A percentile compares a stretch with the other conserved stretches of the same genome.
These are phyloP conservation scores for Annona cherimola DNA, from an alignment of 164 flowering plant genomes.

Conservation along the genomic window DNA sequence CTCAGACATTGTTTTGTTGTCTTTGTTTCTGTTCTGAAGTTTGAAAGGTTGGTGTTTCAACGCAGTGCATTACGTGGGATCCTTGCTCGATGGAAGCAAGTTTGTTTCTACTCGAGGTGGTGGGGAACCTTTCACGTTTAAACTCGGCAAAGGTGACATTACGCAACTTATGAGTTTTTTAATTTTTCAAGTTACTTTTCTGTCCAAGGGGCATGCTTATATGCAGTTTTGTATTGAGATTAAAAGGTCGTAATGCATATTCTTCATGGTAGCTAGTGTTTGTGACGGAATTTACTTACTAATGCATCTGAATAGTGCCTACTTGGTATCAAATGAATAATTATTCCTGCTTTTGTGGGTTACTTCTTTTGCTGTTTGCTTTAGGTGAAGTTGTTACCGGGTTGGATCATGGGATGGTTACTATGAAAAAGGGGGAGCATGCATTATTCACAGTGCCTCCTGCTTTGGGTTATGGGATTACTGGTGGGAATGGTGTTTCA, in stretches of 20 bases:
- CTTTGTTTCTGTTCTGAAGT: neutral
- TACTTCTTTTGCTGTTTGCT: slow-evolving; percentile 7
- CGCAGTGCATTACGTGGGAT: slow-evolving; percentile 61
- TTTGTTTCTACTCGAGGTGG: slow-evolving; percentile 45
- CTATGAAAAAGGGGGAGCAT: slow-evolving; percentile 63
- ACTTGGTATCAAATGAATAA: neutral
- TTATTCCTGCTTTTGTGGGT: neutral
- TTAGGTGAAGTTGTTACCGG: slow-evolving; percentile 42
- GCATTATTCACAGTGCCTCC: slow-evolving; percentile 64
- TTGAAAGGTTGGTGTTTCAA: slow-evolving; percentile 1
- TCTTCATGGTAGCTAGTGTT: neutral
- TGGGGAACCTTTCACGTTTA: slow-evolving; percentile 38
- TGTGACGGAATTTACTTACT: neutral
- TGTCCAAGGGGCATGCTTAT: neutral
- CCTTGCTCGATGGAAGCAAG: slow-evolving; percentile 49
- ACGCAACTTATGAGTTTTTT: neutral
- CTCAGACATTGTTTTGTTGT: neutral
- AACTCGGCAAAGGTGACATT: slow-evolving; percentile 52
- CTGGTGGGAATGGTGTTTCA: slow-evolving; percentile 29
- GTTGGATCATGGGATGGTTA: slow-evolving; percentile 47
- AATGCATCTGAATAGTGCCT: neutral
- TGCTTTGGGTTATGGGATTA: slow-evolving; percentile 33
- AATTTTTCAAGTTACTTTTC: neutral
- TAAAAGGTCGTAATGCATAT: neutral
- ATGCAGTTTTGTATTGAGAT: neutral